These are phyloP conservation scores for Lecanoromycetidae sp. DNA, from an alignment of 2,329 filamentous ascomycete species.

Conservation along the genomic window DNA sequence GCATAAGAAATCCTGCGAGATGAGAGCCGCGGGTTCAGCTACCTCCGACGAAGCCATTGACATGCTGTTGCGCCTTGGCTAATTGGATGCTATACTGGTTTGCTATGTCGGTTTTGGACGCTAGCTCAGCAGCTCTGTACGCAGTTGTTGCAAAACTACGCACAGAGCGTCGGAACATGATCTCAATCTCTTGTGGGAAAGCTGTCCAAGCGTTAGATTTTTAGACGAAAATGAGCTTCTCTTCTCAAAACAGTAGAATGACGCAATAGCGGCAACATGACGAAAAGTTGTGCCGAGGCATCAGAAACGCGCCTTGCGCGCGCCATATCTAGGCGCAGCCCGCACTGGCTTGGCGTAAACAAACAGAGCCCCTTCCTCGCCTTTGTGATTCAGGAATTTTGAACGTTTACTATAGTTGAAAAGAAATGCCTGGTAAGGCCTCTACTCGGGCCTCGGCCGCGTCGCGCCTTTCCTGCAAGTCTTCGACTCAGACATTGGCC, in stretches of 20 bases:
- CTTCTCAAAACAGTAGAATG: too few relatives aligned
- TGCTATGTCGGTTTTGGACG: constrained; percentile 35
- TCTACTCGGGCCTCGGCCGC: constrained; percentile 31
- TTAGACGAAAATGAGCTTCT: too few relatives aligned
- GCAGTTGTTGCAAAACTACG: constrained; percentile 56
- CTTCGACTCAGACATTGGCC: constrained; percentile 29
- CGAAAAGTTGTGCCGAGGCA: too few relatives aligned
- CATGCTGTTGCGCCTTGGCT: constrained; percentile 66
- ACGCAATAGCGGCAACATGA: too few relatives aligned
- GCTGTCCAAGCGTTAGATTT: too few relatives aligned
- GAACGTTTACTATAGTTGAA: too few relatives aligned
- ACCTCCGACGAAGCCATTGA: constrained; percentile 73
- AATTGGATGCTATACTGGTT: constrained; percentile 57
- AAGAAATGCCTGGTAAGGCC: constrained; percentile 37
- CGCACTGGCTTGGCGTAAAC: too few relatives aligned
- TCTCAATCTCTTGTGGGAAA: too few relatives aligned
- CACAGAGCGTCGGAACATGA: constrained; percentile 62
- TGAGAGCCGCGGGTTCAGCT: constrained; percentile 21
- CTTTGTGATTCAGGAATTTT: background rate
- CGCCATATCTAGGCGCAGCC: too few relatives aligned
- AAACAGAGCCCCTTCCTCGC: background rate
- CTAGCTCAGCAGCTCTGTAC: constrained; percentile 39
- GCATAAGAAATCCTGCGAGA: constrained; percentile 11
- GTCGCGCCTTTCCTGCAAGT: constrained; percentile 27
- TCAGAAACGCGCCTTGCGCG: too few relatives aligned